Evolutionary conservation across 225 moss, liverwort and hornwort genomes (phyloP).

Genomic region (Physcomitrellopsis africana): DNA sequence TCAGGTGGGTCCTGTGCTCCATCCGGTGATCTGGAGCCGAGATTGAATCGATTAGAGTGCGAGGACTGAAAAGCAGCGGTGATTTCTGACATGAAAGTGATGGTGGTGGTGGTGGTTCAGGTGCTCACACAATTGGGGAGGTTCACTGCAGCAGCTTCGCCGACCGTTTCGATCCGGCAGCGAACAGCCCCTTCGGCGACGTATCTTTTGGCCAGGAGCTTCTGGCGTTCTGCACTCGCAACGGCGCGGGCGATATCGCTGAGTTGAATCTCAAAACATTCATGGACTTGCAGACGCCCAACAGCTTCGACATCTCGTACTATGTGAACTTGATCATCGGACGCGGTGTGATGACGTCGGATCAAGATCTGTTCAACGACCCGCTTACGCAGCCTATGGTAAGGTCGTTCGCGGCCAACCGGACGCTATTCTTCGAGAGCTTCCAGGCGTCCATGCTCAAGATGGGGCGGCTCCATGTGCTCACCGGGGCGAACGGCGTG

Average conservation of each 20-base stretch:
- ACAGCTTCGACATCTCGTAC: conserved; percentile 21
- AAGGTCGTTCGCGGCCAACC: not conserved
- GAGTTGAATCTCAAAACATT: conserved; percentile 8
- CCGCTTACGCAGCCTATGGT: conserved; percentile 23
- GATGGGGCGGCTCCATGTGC: conserved; percentile 33
- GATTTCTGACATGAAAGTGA: not conserved
- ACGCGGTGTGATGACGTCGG: conserved; percentile 24
- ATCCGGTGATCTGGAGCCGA: no score
- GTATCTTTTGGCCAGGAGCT: conserved; percentile 13
- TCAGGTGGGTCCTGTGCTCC: conserved; percentile 23
- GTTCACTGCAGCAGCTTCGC: conserved; percentile 28
- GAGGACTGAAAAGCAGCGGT: no score
- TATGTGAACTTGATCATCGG: conserved; percentile 13
- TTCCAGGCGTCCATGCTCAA: conserved; percentile 28
- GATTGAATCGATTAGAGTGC: no score
- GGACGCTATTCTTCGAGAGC: conserved; percentile 12
- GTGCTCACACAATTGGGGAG: conserved; percentile 34
- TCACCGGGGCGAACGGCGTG: conserved; percentile 37
- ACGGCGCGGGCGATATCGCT: conserved; percentile 19
- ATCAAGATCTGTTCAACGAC: conserved; percentile 36
- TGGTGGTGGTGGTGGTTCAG: not conserved
- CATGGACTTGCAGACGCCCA: conserved; percentile 21
- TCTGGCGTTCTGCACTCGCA: conserved; percentile 17
- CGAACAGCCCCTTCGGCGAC: conserved; percentile 16
- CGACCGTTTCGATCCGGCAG: conserved; percentile 4